phyloP scores from a whole-genome alignment of 163 green algal genomes.

The Chlamydomonas reinhardtii region DNA sequence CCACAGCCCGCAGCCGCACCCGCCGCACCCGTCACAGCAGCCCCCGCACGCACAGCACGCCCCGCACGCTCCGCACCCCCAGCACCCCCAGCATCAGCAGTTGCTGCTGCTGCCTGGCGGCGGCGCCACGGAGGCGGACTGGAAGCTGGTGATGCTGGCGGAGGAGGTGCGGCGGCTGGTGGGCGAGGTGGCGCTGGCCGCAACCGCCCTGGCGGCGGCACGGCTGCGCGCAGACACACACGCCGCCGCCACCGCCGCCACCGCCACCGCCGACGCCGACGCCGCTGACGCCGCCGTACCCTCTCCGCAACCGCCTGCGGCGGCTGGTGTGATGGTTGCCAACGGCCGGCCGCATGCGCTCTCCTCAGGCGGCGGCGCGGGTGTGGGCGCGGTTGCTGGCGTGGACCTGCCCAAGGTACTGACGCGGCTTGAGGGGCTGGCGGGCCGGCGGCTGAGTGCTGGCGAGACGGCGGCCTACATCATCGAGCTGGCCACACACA shows the following conservation, averaged over 20 bases:
- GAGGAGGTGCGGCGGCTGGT: conserved; percentile 47
- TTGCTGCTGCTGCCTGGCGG: conserved; percentile 10
- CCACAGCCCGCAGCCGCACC: background rate
- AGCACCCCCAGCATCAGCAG: background rate
- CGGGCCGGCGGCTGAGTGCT: conserved; percentile 14
- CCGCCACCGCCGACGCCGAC: background rate
- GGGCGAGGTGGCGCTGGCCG: conserved; percentile 28
- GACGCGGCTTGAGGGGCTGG: conserved; percentile 32
- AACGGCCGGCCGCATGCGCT: background rate
- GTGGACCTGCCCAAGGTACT: conserved; percentile 29
- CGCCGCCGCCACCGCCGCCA: background rate
- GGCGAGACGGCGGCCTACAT: conserved; percentile 46
- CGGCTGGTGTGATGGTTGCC: background rate
- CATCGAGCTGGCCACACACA: conserved; percentile 25
- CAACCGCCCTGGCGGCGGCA: background rate
- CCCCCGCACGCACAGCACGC: too few relatives aligned
- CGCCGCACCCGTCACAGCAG: background rate
- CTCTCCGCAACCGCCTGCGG: background rate
- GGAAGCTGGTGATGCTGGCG: conserved; percentile 55
- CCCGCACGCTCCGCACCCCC: background rate
- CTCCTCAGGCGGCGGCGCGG: background rate
- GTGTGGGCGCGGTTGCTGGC: too few relatives aligned
- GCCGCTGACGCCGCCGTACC: background rate
- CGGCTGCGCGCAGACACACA: too few relatives aligned
- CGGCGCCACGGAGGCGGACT: conserved; percentile 41